These are phyloP conservation scores for Chalaropsis ovoidea DNA, from an alignment of 2,329 filamentous ascomycete genomes.

Conservation along the genomic window DNA sequence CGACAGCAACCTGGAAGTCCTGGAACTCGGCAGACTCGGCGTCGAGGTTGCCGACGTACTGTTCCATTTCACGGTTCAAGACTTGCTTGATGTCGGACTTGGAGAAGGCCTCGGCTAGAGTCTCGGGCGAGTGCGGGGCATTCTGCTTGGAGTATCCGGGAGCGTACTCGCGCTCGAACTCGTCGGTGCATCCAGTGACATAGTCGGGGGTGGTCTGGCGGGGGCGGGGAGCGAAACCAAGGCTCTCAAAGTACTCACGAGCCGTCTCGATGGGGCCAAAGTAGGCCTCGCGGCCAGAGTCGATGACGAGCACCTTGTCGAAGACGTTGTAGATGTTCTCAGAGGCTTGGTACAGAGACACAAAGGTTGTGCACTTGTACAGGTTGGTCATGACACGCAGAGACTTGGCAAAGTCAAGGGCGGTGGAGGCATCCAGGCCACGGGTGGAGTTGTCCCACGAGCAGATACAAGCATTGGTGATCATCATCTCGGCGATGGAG, in stretches of 20 bases:
- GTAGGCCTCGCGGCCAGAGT: conserved; percentile 64
- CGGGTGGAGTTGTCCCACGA: conserved; percentile 69
- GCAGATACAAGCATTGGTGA: conserved; percentile 59
- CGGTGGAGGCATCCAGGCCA: conserved; percentile 58
- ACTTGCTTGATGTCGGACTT: conserved; percentile 49
- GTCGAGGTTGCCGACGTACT: conserved; percentile 55
- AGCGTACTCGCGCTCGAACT: conserved; percentile 71
- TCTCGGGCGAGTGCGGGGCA: conserved; percentile 57
- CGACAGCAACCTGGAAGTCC: conserved; percentile 66
- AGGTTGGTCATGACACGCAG: conserved; percentile 73
- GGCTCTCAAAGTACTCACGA: conserved; percentile 61
- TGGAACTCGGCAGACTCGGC: conserved; percentile 58
- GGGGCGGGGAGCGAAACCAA: conserved; percentile 65
- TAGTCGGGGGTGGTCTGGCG: conserved; percentile 75
- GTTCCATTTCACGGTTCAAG: conserved; percentile 55
- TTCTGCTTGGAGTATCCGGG: conserved; percentile 54
- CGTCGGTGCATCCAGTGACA: conserved; percentile 69
- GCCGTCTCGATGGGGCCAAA: conserved; percentile 61
- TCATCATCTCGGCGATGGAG: conserved; percentile 73
- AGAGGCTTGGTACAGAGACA: conserved; percentile 76
- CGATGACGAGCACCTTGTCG: conserved; percentile 76
- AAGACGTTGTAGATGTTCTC: conserved; percentile 72
- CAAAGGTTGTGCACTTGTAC: conserved; percentile 73
- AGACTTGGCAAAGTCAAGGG: conserved; percentile 56
- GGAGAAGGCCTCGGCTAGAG: conserved; percentile 59